Conservation (phyloP, 768 basidiomycete genomes). For the Dacryopinax spathularia region DNA sequence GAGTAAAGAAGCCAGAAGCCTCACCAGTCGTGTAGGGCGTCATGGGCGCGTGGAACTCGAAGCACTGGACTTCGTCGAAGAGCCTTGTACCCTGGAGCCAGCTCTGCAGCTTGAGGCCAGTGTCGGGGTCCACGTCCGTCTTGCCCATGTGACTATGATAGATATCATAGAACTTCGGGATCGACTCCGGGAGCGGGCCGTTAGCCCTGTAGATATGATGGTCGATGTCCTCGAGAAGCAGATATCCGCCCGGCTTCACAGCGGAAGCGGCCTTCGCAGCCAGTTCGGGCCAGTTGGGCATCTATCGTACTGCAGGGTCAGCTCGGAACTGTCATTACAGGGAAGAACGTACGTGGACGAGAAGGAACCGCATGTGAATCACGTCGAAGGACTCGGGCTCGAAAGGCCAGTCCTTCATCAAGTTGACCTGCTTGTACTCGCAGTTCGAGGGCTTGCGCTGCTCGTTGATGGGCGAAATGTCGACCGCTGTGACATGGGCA, state of each 20-base stretch:
- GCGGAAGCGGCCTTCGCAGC: conserved; percentile 9
- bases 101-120: not conserved
- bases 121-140: not conserved
- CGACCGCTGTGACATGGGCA: not conserved
- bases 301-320: not conserved
- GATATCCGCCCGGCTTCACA: conserved; percentile 19
- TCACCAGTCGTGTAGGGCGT: not conserved
- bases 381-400: conserved; percentile 16
- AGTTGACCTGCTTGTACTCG: not conserved
- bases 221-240: conserved; percentile 17
- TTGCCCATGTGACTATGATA: not conserved
- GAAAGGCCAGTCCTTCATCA: conserved; percentile 6
- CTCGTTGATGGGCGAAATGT: not conserved
- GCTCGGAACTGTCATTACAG: not conserved
- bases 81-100: not conserved
- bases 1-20: not conserved
- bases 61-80: not conserved
- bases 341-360: conserved; percentile 14
- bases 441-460: not conserved
- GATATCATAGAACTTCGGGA: not conserved
- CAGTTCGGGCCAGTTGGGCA: not conserved
- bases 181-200: not conserved
- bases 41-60: conserved; percentile 2
- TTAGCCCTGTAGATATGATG: not conserved
- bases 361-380: conserved; percentile 17